These are phyloP conservation scores for Eucalyptus camaldulensis DNA, from an alignment of 345 rosid genomes.

Conservation along the genomic window DNA sequence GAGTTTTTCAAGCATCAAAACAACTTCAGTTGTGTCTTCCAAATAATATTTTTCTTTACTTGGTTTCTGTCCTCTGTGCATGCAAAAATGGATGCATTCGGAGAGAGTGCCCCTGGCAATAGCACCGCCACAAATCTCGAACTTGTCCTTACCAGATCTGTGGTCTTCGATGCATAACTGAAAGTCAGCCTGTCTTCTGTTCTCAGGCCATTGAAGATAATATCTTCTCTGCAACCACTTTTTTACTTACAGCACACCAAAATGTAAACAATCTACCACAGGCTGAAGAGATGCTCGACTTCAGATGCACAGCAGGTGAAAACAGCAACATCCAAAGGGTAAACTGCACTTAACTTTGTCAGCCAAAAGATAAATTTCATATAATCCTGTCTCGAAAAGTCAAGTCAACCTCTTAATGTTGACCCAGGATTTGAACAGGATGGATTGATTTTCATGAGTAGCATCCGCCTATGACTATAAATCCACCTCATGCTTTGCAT, in stretches of 20 bases:
- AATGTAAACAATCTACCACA: neutral
- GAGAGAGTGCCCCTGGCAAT: conserved; percentile 18
- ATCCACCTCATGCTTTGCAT: neutral
- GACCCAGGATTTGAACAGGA: neutral
- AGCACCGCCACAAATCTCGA: conserved; percentile 37
- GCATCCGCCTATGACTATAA: neutral
- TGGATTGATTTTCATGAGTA: neutral
- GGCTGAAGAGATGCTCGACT: neutral
- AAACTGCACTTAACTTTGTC: neutral
- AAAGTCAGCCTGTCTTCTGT: conserved; percentile 38
- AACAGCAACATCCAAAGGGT: neutral
- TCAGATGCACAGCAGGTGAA: neutral
- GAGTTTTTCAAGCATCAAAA: conserved; percentile 46
- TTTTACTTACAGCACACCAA: conserved; percentile 42
- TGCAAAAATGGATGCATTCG: conserved; percentile 45
- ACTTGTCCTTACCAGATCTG: conserved; percentile 72
- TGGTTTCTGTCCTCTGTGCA: conserved; percentile 93
- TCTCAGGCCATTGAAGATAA: conserved; percentile 30
- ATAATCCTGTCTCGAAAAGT: neutral
- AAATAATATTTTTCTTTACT: conserved; percentile 90
- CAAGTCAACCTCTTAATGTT: neutral
- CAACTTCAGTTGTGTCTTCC: conserved; percentile 48
- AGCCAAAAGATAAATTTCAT: neutral
- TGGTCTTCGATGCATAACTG: conserved; percentile 68
- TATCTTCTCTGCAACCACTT: conserved; percentile 43